These are phyloP conservation scores for Brassica hybrid DNA, from an alignment of 441 rosid genomes.

Conservation along the genomic window DNA sequence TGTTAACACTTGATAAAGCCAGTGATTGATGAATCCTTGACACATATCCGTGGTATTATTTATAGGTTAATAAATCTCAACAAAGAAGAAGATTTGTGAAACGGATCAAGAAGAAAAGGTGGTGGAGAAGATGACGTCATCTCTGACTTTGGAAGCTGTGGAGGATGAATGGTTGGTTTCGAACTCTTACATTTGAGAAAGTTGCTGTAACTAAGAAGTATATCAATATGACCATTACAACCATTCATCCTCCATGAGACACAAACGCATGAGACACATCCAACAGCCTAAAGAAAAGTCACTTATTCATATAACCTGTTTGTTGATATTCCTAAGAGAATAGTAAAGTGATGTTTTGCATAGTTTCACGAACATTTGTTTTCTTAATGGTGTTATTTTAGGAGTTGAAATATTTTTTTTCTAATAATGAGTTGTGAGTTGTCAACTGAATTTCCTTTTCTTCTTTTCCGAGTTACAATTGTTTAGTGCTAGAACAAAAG, in stretches of 20 bases:
- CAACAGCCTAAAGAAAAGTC: conserved; percentile 84
- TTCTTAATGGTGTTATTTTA: conserved; percentile 3
- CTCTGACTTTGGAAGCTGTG: no score
- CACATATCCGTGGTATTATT: not conserved
- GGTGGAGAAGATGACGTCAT: no score
- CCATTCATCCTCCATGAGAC: no score
- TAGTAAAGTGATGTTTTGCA: not conserved
- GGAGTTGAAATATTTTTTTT: conserved; percentile 10
- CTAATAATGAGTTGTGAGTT: no score
- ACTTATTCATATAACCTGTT: not conserved
- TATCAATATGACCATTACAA: conserved; percentile 72
- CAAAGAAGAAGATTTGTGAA: conserved; percentile 17
- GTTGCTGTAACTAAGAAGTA: conserved; percentile 90
- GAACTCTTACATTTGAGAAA: conserved; percentile 58
- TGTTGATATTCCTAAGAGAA: conserved; percentile 15
- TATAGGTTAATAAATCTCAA: no score
- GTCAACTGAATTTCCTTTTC: not conserved
- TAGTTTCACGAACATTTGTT: not conserved
- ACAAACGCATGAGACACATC: conserved; percentile 81
- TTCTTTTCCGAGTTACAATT: conserved; percentile 49
- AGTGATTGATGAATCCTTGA: not conserved
- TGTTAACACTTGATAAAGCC: not conserved
- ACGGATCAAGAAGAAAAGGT: no score
- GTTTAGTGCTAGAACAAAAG: conserved; percentile 67
- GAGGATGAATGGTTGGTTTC: no score